These are phyloP conservation scores for Fennellomyces sp. DNA, from an alignment of 371 early-diverging fungal genomes.

Conservation along the genomic window DNA sequence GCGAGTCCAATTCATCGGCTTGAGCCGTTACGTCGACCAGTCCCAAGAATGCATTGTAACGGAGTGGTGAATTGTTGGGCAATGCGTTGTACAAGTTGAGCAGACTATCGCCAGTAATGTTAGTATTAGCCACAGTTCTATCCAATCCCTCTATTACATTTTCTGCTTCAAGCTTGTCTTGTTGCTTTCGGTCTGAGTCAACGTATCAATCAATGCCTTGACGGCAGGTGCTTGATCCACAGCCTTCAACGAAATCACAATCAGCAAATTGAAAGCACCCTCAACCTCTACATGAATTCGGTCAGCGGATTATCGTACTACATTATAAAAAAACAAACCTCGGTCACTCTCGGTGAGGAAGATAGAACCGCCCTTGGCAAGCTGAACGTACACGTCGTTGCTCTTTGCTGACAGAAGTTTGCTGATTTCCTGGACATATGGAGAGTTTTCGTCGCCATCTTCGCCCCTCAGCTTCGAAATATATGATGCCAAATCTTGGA, in stretches of 20 bases:
- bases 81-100: conserved; percentile 84
- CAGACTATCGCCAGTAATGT: conserved; percentile 54
- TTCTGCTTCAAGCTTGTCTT: conserved; percentile 63
- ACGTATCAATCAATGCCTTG: conserved; percentile 53
- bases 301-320: not conserved
- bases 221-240: conserved; percentile 45
- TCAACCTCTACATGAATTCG: conserved; percentile 60
- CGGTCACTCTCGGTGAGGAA: conserved; percentile 65
- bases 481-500: conserved; percentile 58
- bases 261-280: conserved; percentile 71
- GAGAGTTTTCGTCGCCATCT: conserved; percentile 48
- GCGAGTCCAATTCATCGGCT: conserved; percentile 71
- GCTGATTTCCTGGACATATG: conserved; percentile 53
- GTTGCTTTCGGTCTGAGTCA: conserved; percentile 54
- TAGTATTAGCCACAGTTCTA: not conserved
- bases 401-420: conserved; percentile 64
- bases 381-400: conserved; percentile 55
- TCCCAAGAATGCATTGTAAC: conserved; percentile 74
- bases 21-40: conserved; percentile 77
- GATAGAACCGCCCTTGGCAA: conserved; percentile 62
- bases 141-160: conserved; percentile 46
- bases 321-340: conserved; percentile 39
- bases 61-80: conserved; percentile 63
- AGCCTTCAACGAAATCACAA: conserved; percentile 56
- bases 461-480: conserved; percentile 63